These are phyloP conservation scores for Mixia osmundae DNA, from an alignment of 1,284 basidiomycete genomes.

Conservation along the genomic window DNA sequence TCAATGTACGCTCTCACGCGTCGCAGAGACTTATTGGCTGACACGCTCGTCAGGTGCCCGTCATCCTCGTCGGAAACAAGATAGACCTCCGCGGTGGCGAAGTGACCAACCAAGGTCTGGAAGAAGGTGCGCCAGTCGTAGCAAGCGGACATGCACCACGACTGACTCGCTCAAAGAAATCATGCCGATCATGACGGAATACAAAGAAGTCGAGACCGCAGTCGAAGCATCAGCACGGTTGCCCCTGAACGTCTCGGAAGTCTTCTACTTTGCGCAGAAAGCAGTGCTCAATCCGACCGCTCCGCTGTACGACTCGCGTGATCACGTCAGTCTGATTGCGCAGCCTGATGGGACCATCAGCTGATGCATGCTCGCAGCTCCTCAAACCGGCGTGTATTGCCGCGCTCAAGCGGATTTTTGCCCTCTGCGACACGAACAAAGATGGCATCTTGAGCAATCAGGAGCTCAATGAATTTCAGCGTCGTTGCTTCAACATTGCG, in stretches of 20 bases:
- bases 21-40: slow-evolving; percentile 96
- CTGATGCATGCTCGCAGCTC: slow-evolving; percentile 16
- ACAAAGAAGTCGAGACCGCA: slow-evolving; percentile 81
- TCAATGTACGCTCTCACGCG: slow-evolving; percentile 79
- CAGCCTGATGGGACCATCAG: background rate
- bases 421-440: slow-evolving; percentile 82
- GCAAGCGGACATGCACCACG: too few relatives aligned
- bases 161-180: too few relatives aligned
- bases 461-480: slow-evolving; percentile 93
- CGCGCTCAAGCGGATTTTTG: slow-evolving; percentile 81
- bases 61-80: slow-evolving; percentile 95
- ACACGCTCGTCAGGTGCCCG: slow-evolving; percentile 86
- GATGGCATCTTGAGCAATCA: slow-evolving; percentile 71
- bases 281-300: slow-evolving; percentile 93
- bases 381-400: slow-evolving; percentile 77
- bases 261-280: slow-evolving; percentile 99
- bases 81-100: slow-evolving; percentile 81
- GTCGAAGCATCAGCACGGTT: slow-evolving; percentile 84
- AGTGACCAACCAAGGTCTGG: slow-evolving; percentile 79
- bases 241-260: slow-evolving; percentile 80
- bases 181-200: slow-evolving; percentile 83
- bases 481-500: slow-evolving; percentile 33
- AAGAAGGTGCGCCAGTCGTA: slow-evolving; percentile 32
- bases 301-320: slow-evolving; percentile 84
- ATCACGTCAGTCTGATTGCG: slow-evolving; percentile 42